A percentile compares a stretch with the other conserved stretches of the same genome.
phyloP scores from a whole-genome alignment of 2,329 filamentous ascomycete genomes.

The Fusarium papillatum region DNA sequence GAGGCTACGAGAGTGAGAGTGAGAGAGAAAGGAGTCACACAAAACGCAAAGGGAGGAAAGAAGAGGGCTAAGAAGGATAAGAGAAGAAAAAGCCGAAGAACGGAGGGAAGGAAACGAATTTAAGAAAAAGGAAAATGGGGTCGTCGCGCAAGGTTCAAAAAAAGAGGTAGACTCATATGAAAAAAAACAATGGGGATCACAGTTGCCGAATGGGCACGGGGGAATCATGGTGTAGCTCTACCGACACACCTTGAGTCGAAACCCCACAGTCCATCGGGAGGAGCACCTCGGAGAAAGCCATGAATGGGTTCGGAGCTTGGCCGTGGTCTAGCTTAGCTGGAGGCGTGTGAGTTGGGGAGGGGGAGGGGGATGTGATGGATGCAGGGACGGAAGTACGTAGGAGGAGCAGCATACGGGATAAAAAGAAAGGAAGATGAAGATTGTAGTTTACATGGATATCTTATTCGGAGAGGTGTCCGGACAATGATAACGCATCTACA shows the following conservation, averaged over 20 bases:
- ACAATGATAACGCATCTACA: neutral
- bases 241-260: conserved; percentile 29
- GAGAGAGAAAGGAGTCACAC: neutral
- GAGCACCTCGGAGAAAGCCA: conserved; percentile 26
- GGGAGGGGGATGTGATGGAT: neutral
- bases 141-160: conserved; percentile 3
- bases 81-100: conserved; percentile 7
- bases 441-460: neutral
- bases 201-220: neutral
- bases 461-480: neutral
- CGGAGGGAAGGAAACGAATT: conserved; percentile 23
- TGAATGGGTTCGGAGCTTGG: conserved; percentile 15
- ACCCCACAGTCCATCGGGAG: conserved; percentile 36
- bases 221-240: conserved; percentile 13
- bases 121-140: conserved; percentile 18
- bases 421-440: neutral
- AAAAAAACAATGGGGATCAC: neutral
- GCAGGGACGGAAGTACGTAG: neutral
- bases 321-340: neutral
- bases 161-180: neutral
- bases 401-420: neutral
- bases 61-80: conserved; percentile 1
- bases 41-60: neutral
- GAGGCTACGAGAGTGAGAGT: conserved; percentile 1
- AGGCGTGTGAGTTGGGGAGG: neutral